Evolutionary conservation across 140 eudicot genomes (phyloP).

Genomic region (Oenanthe javanica): DNA sequence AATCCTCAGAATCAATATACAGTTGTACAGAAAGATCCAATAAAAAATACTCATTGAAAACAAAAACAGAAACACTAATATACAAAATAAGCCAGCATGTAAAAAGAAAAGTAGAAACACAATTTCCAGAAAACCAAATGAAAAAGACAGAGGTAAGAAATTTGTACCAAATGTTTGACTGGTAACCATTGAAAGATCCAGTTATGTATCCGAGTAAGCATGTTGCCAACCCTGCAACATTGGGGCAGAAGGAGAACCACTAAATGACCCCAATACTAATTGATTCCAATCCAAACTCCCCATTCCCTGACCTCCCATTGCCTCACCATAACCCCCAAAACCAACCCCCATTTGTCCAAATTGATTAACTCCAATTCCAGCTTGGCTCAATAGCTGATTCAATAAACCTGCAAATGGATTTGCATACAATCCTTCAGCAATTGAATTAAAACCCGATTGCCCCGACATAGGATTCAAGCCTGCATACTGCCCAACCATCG

Average conservation of each 20-base stretch:
- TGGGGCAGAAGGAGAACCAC: slow-evolving; percentile 12
- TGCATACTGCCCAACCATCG: slow-evolving; percentile 28
- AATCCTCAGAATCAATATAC: neutral
- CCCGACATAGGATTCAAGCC: slow-evolving; percentile 33
- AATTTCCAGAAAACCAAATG: neutral
- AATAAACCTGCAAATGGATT: slow-evolving; percentile 18
- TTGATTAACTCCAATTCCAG: slow-evolving; percentile 32
- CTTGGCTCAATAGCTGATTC: slow-evolving; percentile 30
- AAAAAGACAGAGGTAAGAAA: neutral
- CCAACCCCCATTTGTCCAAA: slow-evolving; percentile 37
- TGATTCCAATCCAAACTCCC: slow-evolving; percentile 31
- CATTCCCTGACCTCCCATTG: slow-evolving; percentile 17
- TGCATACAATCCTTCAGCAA: neutral
- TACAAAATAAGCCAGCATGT: neutral
- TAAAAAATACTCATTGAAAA: neutral
- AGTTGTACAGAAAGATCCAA: neutral
- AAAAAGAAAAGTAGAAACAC: neutral
- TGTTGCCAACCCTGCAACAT: slow-evolving; percentile 34
- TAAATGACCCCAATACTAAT: slow-evolving; percentile 25
- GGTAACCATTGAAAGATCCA: neutral
- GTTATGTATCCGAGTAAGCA: slow-evolving; percentile 32
- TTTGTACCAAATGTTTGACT: neutral
- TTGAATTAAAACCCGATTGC: slow-evolving; percentile 17
- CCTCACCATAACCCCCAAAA: slow-evolving; percentile 39
- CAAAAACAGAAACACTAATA: neutral